phyloP scores from a whole-genome alignment of 257 asterid species.

The Penstemon barbatus region DNA sequence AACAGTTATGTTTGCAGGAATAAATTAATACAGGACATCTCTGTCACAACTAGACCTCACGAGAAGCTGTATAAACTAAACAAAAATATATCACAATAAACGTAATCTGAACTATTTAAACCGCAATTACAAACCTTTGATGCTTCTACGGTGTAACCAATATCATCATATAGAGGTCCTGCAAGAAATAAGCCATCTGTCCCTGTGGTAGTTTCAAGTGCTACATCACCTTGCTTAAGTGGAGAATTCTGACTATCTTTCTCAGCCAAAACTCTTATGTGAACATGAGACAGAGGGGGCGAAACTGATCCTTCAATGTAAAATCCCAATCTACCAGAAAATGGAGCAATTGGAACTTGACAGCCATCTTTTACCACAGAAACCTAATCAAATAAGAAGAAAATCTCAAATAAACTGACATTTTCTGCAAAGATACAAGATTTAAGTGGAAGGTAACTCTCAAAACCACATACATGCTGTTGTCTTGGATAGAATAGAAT shows the following conservation, averaged over 20 bases:
- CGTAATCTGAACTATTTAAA: slow-evolving; percentile 20
- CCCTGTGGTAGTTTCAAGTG: slow-evolving; percentile 71
- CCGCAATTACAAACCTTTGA: slow-evolving; percentile 67
- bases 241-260: slow-evolving; percentile 64
- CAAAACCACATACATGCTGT: slow-evolving; percentile 61
- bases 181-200: slow-evolving; percentile 72
- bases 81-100: slow-evolving; percentile 9
- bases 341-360: slow-evolving; percentile 73
- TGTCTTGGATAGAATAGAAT: slow-evolving; percentile 78
- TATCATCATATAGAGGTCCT: slow-evolving; percentile 97
- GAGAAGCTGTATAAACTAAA: slow-evolving; percentile 20
- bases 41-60: slow-evolving; percentile 14
- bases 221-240: slow-evolving; percentile 67
- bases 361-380: slow-evolving; percentile 70
- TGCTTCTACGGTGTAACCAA: slow-evolving; percentile 65
- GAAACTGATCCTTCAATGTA: slow-evolving; percentile 92
- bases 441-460: slow-evolving; percentile 21
- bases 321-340: slow-evolving; percentile 77
- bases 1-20: slow-evolving; percentile 8
- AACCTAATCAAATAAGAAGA: slow-evolving; percentile 53
- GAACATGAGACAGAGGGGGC: slow-evolving; percentile 82
- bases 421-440: slow-evolving; percentile 10
- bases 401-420: slow-evolving; percentile 24
- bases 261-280: slow-evolving; percentile 65
- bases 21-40: neutral